Evolutionary conservation across 768 basidiomycete species (phyloP), one percentile per base, ranked within the genome.

Genomic region (Lactifluus subvellereus): DNA sequence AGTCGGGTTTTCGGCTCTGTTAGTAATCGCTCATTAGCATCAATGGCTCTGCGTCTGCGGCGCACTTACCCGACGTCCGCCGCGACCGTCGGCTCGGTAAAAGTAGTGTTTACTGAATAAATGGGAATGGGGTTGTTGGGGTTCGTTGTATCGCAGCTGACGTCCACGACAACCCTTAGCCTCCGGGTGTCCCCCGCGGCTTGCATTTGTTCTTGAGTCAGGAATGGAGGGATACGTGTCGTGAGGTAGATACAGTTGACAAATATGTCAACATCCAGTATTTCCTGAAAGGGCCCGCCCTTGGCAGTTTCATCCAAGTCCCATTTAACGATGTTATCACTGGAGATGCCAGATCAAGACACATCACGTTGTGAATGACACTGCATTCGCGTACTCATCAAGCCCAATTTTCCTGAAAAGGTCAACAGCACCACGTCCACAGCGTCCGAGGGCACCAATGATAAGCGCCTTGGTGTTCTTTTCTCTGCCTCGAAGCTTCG

Each of bases 201-300:
- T n/a, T 75, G 75, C 66, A 97, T 88, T 62, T 84, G 83, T 48
- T 89, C 84, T 32, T 76, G 73, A 4, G 86, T 86, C 53, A 97
- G 63, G 74, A 98, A 98, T n/a, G 86, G 77, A 0, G 93, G 92
- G 59, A 96, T 94, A 63, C 79, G 73, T 18, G 86, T 84, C n/a
- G 85, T 86, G 55, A 99, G 87, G 75, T 98, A 98, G 74, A 99
- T 99, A 82, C 97, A 98, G 79, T 99, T 99, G 81, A 98, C 85
- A 71, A 99, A 98, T 70, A 99, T 86, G 77, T 99, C 96, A 66
- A 94, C 96, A 66, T 93, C 92, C 33, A 98, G 82, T 63, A 99
- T 93, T 78, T 98, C 96, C 51, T 83, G 75, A 79, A 98, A 98
- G 0, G 97, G 97, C 2, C 97, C 97, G 35, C 95, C 95, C 77